phyloP scores from a whole-genome alignment of 2,329 filamentous ascomycete genomes.

The Fusarium vanettenii region DNA sequence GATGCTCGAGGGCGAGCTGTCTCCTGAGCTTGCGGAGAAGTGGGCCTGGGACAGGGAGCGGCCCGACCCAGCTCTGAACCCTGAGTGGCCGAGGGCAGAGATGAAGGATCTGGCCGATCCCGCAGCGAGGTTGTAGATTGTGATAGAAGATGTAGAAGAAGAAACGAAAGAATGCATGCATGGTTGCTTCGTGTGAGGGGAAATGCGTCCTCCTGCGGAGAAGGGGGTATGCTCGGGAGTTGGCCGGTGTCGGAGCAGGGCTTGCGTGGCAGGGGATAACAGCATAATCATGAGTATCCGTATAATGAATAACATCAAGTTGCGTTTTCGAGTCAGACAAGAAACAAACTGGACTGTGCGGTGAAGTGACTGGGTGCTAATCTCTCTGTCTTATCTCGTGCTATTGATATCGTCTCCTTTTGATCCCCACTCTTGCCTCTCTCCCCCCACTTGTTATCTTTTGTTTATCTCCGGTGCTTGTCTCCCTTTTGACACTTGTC shows the following conservation, averaged over 20 bases:
- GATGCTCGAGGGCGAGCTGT: constrained; percentile 61
- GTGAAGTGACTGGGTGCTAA: not conserved
- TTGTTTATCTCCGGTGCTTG: not conserved
- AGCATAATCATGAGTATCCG: not conserved
- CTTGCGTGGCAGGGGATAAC: not conserved
- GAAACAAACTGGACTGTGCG: not conserved
- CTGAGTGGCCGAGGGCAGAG: constrained; percentile 68
- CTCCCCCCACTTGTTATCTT: not conserved
- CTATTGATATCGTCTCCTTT: not conserved
- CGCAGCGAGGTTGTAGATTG: constrained; percentile 42
- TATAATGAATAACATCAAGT: not conserved
- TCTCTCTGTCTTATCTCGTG: not conserved
- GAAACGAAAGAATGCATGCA: not conserved
- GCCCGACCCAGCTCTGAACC: constrained; percentile 62
- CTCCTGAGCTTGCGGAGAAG: constrained; percentile 55
- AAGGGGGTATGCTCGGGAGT: not conserved
- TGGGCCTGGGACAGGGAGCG: constrained; percentile 72
- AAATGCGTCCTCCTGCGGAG: not conserved
- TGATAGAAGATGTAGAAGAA: constrained; percentile 1
- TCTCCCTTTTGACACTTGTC: not conserved
- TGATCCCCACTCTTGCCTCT: not conserved
- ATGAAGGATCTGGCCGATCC: constrained; percentile 62
- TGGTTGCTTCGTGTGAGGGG: not conserved
- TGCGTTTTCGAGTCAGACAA: not conserved
- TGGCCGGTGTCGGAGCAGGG: not conserved